phyloP scores from a whole-genome alignment of 2,329 filamentous ascomycete genomes.

The Colletotrichum magnum region DNA sequence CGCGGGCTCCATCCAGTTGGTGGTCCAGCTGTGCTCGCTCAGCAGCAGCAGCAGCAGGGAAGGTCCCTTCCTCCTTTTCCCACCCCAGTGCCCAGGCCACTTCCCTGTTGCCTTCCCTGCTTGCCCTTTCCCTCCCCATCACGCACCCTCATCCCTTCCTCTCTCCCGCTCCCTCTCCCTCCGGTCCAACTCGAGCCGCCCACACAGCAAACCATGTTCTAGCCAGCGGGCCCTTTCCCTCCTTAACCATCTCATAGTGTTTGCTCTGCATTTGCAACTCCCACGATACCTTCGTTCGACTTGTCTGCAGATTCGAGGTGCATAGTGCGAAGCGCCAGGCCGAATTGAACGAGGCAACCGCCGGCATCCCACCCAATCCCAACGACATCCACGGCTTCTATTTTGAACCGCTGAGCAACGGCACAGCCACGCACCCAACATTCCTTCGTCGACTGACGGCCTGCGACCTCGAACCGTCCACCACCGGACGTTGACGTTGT shows the following conservation, averaged over 20 bases:
- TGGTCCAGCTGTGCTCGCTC: background rate
- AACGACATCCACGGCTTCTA: conserved; percentile 21
- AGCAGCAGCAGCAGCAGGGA: conserved; percentile 23
- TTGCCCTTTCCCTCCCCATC: conserved; percentile 33
- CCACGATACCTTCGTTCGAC: conserved; percentile 31
- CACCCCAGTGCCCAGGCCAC: conserved; percentile 24
- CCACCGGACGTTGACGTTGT: background rate
- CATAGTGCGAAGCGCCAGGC: conserved; percentile 10
- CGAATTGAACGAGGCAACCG: conserved; percentile 12
- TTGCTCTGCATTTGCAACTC: conserved; percentile 23
- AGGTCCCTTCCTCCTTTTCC: conserved; percentile 36
- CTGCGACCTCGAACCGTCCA: background rate
- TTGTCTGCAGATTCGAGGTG: background rate
- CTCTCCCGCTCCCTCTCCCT: conserved; percentile 34
- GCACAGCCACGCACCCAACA: conserved; percentile 11
- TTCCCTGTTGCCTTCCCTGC: conserved; percentile 29
- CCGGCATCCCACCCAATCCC: conserved; percentile 26
- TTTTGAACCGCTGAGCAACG: conserved; percentile 4
- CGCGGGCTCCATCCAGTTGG: background rate
- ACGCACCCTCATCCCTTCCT: conserved; percentile 38
- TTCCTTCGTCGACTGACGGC: conserved; percentile 5
- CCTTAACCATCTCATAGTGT: conserved; percentile 23
- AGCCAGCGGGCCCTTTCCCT: conserved; percentile 21
- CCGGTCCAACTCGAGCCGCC: conserved; percentile 26
- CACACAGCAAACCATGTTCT: conserved; percentile 33